Evolutionary conservation across 2,329 filamentous ascomycete genomes (phyloP).

Genomic region (Neoarthrinium moseri): DNA sequence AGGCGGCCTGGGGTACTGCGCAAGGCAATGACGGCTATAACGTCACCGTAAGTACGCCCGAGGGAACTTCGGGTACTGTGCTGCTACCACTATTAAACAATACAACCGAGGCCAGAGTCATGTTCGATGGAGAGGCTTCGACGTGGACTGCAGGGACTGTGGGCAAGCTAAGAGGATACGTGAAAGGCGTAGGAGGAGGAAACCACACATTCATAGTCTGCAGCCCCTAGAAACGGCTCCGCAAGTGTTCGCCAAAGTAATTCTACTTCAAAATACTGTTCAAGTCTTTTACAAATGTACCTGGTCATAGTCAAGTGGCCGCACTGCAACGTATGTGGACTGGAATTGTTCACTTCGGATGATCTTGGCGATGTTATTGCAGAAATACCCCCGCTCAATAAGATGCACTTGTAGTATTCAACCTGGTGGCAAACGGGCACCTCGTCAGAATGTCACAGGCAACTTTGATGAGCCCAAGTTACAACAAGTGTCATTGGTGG

Average conservation of each 20-base stretch:
- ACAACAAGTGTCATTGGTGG: too few species aligned
- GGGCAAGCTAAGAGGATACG: background rate
- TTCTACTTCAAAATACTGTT: too few species aligned
- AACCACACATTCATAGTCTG: conserved; percentile 3
- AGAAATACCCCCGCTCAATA: too few species aligned
- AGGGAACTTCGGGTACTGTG: background rate
- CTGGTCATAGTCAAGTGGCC: too few species aligned
- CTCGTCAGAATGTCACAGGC: too few species aligned
- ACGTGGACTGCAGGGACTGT: background rate
- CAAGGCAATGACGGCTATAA: background rate
- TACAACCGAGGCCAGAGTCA: background rate
- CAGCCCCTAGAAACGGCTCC: background rate
- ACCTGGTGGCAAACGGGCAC: too few species aligned
- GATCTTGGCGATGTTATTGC: too few species aligned
- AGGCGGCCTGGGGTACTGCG: conserved; percentile 25
- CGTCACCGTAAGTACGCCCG: conserved; percentile 2
- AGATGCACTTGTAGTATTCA: too few species aligned
- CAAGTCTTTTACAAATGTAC: too few species aligned
- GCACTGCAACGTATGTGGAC: too few species aligned
- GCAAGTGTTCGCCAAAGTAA: background rate
- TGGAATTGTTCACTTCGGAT: too few species aligned
- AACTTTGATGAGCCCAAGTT: too few species aligned
- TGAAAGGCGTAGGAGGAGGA: background rate
- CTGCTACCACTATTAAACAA: background rate
- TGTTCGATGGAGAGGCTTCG: background rate